Base-by-base conservation (phyloP, 129 eudicot genomes). In the carrot (Daucus carota) region DNA sequence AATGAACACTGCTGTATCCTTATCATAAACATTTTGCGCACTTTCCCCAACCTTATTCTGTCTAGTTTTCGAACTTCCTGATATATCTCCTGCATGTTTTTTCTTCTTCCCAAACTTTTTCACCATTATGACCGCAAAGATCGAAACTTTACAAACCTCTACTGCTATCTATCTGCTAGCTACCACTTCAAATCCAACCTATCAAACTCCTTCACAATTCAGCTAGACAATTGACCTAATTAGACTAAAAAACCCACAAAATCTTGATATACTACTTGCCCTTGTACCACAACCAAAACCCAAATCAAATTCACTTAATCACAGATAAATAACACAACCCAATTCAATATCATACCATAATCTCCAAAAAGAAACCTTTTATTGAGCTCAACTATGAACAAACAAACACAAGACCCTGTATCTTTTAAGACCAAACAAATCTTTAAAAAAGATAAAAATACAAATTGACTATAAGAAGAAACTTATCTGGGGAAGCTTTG, bases 1-100 rank as follows among this genome's bases (percentile, higher is more conserved):
- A 81, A 89, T 85, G 88, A 94, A 91, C 17, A 87, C 77, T 60
- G 73, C 82, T 1, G 92, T 89, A 67, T 91, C 97, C 60, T 87
- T 78, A 78, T 93, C 96, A 66, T 81, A 83, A 10, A 81, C 45
- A 78, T 59, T 90, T 1, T 69, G 80, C 70, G 78, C 86, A 73
- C 44, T 77, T 28, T 85, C 88, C 43, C 44, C 71, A 44, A 75
- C 59, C 74, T 80, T 90, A 43, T 45, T 80, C 68, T 82, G 86
- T 80, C 75, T 87, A 40, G 36, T 28, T 80, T 71, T 82, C n/a
- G 78, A 75, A 63, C 78, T 80, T 50, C 71, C 81, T 41, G 81
- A 77, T 40, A 73, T 75, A 73, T 79, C 82, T 22, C 85, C 87
- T 45, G 72, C 76, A 6, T 71, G 34, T 82, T 79, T 86, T 72